Base-by-base conservation (phyloP, 257 asterid species). In the Nicotiana undulata region DNA sequence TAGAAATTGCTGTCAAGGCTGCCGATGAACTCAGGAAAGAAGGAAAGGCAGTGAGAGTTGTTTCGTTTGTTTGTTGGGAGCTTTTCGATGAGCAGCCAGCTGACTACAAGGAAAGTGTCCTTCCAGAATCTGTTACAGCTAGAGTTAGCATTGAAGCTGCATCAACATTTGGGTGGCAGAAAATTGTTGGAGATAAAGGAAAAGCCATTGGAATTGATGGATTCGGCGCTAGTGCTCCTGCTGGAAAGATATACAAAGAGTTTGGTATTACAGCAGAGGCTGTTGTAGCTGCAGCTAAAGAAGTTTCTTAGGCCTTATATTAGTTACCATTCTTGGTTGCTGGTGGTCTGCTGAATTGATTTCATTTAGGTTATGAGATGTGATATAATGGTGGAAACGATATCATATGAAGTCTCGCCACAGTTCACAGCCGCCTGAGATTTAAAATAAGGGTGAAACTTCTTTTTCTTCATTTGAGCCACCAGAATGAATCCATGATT, bases 71-170 rank as follows among this genome's bases (percentile, higher is more conserved):
- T 84, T 90, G 88, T 37, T 92, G 97, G 97, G 97, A 91, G 89
- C 97, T 92, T 49, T 94, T 86, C 22, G 92, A 87, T 15, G 94
- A 88, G 18, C 98, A 94, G 79, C 84, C 95, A 4, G 90, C 89
- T 15, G 92, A 88, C 22, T 94, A 94, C 85, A 92, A 89, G 89
- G 98, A 94, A 81, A 91, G 92, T 18, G 93, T 90, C 18, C 83
- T 92, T 56, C 97, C 95, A 9, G 79, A 78, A 20, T 84, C 87
- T 13, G 93, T 92, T 44, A 89, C 93, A 4, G 91, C 94, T 78
- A 86, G 97, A 81, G 94, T 92, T 28, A 92, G 97, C 85, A 87
- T 94, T 59, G 98, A 94, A 85, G 98, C 97, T 24, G 98, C 90
- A 22, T 32, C 97, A 6, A 90, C 97, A 44, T 89, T 94, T 10